These are phyloP conservation scores for Crithidia sp. DNA, from an alignment of 208 protist genomes.

Conservation along the genomic window DNA sequence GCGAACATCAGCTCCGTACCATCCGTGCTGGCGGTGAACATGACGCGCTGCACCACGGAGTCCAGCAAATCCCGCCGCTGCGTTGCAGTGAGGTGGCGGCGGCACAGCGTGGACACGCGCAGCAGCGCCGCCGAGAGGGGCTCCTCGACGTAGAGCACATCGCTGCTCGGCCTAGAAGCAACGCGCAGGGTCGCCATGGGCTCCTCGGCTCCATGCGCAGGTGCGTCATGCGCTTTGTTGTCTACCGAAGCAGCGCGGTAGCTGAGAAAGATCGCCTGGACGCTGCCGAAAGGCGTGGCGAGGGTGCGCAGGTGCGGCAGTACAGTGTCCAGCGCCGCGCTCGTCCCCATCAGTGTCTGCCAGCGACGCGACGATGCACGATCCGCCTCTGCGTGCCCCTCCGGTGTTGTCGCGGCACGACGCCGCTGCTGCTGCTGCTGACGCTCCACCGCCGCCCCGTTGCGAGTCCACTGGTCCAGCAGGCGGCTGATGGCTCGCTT, in stretches of 20 bases:
- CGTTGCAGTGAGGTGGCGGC: constrained; percentile 18
- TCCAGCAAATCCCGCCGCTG: constrained; percentile 24
- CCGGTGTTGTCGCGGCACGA: not conserved
- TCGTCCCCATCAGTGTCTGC: constrained; percentile 23
- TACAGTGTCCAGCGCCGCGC: not conserved
- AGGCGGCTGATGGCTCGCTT: constrained; percentile 55
- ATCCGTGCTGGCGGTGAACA: not conserved
- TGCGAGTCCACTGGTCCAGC: constrained; percentile 82
- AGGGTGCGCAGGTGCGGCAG: constrained; percentile 20
- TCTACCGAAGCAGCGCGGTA: not conserved
- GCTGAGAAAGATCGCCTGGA: constrained; percentile 56
- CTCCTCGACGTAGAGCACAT: constrained; percentile 54
- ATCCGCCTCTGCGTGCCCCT: not conserved
- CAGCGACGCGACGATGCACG: not conserved
- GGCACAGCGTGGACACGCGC: constrained; percentile 35
- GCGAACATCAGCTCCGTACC: not conserved
- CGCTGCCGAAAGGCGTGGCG: constrained; percentile 49
- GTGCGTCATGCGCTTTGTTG: too few species aligned
- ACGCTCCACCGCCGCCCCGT: constrained; percentile 34
- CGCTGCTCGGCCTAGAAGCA: not conserved
- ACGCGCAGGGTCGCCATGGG: not conserved
- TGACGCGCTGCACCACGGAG: constrained; percentile 27
- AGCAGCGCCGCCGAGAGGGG: constrained; percentile 51
- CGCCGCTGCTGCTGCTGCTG: not conserved
- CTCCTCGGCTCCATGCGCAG: too few species aligned